A percentile compares a stretch with the other conserved stretches of the same genome.
These are phyloP conservation scores for Xerocomellus chrysenteron DNA, from an alignment of 768 basidiomycete genomes.

Conservation along the genomic window DNA sequence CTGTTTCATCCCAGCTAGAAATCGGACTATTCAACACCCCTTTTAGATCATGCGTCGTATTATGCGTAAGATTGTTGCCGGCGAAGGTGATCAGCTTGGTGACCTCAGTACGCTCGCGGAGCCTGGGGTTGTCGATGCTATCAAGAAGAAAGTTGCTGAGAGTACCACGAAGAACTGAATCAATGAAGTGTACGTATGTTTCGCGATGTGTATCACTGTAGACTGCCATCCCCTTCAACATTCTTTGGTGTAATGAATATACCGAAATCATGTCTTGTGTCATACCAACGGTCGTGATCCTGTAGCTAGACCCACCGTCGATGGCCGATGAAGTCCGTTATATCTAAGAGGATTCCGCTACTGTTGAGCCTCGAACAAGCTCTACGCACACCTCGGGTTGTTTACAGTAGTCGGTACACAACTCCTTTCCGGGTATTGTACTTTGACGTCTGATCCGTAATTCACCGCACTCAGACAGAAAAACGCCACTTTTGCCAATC, in stretches of 20 bases:
- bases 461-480: too few species aligned
- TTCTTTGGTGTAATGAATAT: background rate
- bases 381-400: too few species aligned
- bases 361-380: too few species aligned
- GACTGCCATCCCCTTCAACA: background rate
- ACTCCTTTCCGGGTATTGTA: too few species aligned
- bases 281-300: background rate
- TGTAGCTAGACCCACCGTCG: too few species aligned
- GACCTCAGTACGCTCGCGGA: conserved; percentile 94
- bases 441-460: too few species aligned
- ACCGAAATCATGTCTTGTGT: background rate
- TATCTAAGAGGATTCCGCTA: too few species aligned
- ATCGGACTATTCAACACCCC: background rate
- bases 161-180: conserved; percentile 21
- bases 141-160: conserved; percentile 75
- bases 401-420: too few species aligned
- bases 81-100: conserved; percentile 93
- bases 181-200: background rate
- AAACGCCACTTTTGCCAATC: too few species aligned
- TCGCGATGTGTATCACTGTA: background rate
- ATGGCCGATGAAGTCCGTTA: too few species aligned
- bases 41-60: conserved; percentile 88
- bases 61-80: conserved; percentile 93
- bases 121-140: conserved; percentile 78
- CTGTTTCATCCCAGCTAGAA: background rate